These are phyloP conservation scores for Melampsora abietis-canadensis DNA, from an alignment of 1,284 basidiomycete species.

Conservation along the genomic window DNA sequence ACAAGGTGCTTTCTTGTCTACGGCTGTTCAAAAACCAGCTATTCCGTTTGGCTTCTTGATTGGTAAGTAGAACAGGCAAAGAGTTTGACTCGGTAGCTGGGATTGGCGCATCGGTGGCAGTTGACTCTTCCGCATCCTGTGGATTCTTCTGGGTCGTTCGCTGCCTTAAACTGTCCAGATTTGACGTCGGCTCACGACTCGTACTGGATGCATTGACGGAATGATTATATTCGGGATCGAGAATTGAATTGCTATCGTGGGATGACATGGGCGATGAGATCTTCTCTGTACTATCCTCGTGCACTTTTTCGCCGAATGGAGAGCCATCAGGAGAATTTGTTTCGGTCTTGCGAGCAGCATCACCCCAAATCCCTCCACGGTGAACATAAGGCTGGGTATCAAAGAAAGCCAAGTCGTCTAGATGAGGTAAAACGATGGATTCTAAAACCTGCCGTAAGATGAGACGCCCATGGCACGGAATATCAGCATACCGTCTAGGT, in stretches of 20 bases:
- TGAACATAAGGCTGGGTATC: constrained; percentile 64
- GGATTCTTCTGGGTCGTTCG: constrained; percentile 5
- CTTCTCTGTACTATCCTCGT: neutral
- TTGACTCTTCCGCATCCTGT: neutral
- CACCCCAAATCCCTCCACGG: constrained; percentile 86
- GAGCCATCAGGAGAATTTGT: neutral
- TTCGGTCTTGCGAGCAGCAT: constrained; percentile 62
- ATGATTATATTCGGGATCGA: neutral
- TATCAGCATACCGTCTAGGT: neutral
- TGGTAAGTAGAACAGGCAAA: neutral
- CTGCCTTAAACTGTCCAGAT: constrained; percentile 8
- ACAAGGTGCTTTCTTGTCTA: constrained; percentile 23
- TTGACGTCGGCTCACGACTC: neutral
- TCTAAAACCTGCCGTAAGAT: constrained; percentile 69
- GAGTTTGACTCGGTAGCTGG: neutral
- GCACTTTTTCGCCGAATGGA: neutral
- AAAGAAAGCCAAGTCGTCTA: constrained; percentile 97
- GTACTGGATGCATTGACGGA: neutral
- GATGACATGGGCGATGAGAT: neutral
- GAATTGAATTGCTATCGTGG: neutral
- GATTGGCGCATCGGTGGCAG: neutral
- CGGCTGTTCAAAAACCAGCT: constrained; percentile 38
- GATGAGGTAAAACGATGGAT: constrained; percentile 89
- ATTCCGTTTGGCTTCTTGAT: constrained; percentile 33
- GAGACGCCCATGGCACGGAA: neutral